A percentile compares a stretch with the other conserved stretches of the same genome.
Conservation (phyloP, 164 flowering plant species). For the Annona cherimola region DNA sequence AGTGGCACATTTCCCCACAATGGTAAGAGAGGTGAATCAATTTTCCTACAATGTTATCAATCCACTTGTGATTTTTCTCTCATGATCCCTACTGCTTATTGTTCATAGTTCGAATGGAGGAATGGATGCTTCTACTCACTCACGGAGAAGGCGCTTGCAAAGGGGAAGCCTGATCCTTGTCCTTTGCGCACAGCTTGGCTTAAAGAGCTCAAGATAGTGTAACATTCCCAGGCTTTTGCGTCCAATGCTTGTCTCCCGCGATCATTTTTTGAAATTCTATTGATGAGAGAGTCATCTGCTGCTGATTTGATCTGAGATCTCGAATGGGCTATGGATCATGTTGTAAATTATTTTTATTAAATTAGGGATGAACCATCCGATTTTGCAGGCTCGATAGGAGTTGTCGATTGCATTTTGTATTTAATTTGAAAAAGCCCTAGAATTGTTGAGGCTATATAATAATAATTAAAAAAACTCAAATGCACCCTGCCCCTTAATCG, state of each 20-base stretch:
- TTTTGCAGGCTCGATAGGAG: too few relatives aligned
- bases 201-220: constrained; percentile 68
- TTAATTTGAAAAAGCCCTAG: too few relatives aligned
- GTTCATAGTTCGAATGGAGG: constrained; percentile 87
- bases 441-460: too few relatives aligned
- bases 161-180: constrained; percentile 65
- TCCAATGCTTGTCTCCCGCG: background rate
- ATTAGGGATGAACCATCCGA: too few relatives aligned
- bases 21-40: constrained; percentile 78
- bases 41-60: background rate
- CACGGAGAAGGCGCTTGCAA: constrained; percentile 7
- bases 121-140: constrained; percentile 56
- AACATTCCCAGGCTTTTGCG: background rate
- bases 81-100: background rate
- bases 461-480: too few relatives aligned
- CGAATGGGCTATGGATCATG: too few relatives aligned
- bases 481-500: too few relatives aligned
- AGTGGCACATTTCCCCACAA: constrained; percentile 93
- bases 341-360: too few relatives aligned
- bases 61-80: background rate
- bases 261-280: too few relatives aligned
- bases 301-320: too few relatives aligned
- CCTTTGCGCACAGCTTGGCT: constrained; percentile 55
- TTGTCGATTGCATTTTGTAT: too few relatives aligned
- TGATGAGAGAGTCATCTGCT: too few relatives aligned